Evolutionary conservation across 1,139 yeast species (phyloP).

Genomic region (Taphrina sp.): DNA sequence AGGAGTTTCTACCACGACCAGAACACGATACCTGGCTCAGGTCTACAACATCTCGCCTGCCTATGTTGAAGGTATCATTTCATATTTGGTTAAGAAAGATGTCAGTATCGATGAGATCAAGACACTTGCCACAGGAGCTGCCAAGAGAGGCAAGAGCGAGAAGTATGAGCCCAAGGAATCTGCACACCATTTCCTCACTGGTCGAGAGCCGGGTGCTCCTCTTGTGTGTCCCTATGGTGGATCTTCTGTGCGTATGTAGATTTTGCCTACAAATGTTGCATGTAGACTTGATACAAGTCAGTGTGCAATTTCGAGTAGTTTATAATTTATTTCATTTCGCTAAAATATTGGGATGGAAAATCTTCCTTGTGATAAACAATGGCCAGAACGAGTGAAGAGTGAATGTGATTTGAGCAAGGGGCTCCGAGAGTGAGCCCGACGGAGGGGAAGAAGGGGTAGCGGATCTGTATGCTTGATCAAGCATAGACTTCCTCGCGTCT

Average conservation of each 20-base stretch:
- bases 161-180: conserved; percentile 21
- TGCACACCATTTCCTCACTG: conserved; percentile 16
- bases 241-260: no score
- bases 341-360: no score
- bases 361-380: no score
- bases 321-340: no score
- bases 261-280: no score
- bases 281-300: no score
- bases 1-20: conserved; percentile 16
- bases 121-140: conserved; percentile 11
- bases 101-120: conserved; percentile 15
- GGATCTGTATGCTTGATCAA: not conserved
- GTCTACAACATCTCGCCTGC: conserved; percentile 18
- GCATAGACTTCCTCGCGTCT: conserved; percentile 11
- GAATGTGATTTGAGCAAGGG: no score
- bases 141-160: conserved; percentile 18
- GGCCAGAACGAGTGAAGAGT: no score
- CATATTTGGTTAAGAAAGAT: conserved; percentile 12
- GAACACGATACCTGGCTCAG: conserved; percentile 20
- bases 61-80: conserved; percentile 17
- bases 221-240: conserved; percentile 19
- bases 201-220: conserved; percentile 9
- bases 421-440: no score
- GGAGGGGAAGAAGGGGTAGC: no score
- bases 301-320: no score